These are phyloP conservation scores for Beta lomatogona DNA, from an alignment of 179 eudicot genomes.

Conservation along the genomic window DNA sequence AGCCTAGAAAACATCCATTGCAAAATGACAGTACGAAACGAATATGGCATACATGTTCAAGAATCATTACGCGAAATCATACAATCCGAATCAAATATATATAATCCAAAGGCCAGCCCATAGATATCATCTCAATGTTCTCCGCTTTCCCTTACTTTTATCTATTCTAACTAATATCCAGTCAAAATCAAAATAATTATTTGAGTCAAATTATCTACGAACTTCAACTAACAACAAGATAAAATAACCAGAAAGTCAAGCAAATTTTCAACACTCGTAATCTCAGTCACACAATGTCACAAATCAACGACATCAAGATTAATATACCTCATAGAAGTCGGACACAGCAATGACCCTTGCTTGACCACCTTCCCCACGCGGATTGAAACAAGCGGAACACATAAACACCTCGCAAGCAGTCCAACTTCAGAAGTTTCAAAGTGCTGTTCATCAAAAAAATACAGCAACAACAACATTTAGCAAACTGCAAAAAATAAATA, in stretches of 20 bases:
- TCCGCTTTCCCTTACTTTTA: not conserved
- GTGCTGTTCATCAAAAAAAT: conserved; percentile 46
- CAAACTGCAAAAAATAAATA: not conserved
- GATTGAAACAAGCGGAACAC: conserved; percentile 82
- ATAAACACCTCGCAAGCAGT: conserved; percentile 83
- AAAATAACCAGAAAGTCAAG: not conserved
- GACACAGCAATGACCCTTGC: conserved; percentile 71
- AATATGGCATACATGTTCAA: not conserved
- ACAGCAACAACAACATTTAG: not conserved
- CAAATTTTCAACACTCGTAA: not conserved
- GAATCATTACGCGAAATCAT: not conserved
- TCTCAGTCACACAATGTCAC: not conserved
- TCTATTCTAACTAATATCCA: not conserved
- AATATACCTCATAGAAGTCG: conserved; percentile 71
- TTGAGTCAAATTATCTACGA: not conserved
- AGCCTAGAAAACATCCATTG: not conserved
- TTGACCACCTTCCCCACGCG: conserved; percentile 89
- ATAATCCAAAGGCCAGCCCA: not conserved
- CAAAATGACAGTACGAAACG: not conserved
- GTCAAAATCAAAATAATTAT: not conserved
- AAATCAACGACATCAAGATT: not conserved
- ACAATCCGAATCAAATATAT: not conserved
- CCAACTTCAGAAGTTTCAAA: conserved; percentile 95
- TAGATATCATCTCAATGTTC: not conserved
- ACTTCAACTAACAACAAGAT: not conserved